Evolutionary conservation across 345 rosid genomes (phyloP).

Genomic region (Eucalyptus brandiana): DNA sequence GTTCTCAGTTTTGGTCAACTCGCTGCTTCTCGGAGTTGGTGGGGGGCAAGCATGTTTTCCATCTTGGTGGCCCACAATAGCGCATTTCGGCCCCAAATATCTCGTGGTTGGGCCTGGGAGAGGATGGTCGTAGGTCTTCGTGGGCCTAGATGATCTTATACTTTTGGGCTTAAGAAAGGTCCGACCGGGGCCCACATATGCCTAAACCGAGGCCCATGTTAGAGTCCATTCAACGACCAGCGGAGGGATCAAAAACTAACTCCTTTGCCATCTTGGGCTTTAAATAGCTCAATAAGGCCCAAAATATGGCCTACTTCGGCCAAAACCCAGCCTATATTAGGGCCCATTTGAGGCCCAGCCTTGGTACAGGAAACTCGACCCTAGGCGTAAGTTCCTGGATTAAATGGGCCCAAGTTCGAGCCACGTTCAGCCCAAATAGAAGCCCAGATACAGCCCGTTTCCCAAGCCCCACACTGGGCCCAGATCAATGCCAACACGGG

Average conservation of each 20-base stretch:
- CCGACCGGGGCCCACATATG: neutral
- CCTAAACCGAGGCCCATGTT: neutral
- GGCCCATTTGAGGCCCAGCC: neutral
- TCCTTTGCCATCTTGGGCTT: neutral
- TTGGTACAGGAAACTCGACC: neutral
- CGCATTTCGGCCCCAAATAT: too few species aligned
- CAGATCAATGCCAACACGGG: neutral
- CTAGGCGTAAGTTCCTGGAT: neutral
- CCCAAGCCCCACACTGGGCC: neutral
- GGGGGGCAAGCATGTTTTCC: neutral
- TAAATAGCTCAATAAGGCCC: neutral
- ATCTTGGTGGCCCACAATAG: neutral
- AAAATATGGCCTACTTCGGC: neutral
- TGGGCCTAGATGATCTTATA: neutral
- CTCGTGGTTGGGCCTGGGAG: neutral
- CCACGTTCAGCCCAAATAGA: neutral
- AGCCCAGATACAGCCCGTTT: neutral
- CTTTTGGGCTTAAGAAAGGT: neutral
- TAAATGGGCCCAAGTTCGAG: neutral
- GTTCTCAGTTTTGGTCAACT: neutral
- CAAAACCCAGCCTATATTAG: neutral
- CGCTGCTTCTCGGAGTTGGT: neutral
- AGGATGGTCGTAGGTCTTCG: neutral
- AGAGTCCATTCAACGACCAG: neutral
- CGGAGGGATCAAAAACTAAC: neutral